Evolutionary conservation across 192 early-diverging fungal genomes (phyloP).

Genomic region (Kappamyces sp.): DNA sequence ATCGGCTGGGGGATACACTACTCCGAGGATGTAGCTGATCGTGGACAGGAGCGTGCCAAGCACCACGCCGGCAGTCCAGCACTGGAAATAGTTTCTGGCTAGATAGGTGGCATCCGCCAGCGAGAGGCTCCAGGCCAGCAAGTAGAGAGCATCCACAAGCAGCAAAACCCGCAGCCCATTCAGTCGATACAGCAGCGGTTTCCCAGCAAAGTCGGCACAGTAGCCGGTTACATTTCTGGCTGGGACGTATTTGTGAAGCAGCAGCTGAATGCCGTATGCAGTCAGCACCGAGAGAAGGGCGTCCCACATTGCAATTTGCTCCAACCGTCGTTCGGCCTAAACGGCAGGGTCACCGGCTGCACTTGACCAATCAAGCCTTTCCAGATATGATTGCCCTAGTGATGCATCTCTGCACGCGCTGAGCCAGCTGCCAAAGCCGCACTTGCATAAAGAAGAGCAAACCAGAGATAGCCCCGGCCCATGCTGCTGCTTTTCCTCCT

Average conservation of each 20-base stretch:
- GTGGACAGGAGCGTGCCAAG: background rate
- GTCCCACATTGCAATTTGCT: no score
- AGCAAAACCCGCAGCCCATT: background rate
- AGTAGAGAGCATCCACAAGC: background rate
- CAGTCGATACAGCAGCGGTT: background rate
- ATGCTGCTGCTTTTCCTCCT: no score
- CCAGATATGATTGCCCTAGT: no score
- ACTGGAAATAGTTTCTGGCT: background rate
- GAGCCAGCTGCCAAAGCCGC: no score
- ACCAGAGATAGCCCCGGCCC: no score
- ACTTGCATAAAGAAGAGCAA: no score
- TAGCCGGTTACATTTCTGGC: background rate
- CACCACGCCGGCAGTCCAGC: background rate
- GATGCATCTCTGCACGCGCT: no score
- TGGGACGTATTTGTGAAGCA: background rate
- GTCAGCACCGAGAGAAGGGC: background rate
- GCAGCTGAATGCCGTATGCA: background rate
- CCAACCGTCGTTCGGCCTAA: no score
- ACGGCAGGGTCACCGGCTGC: no score
- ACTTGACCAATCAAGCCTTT: no score
- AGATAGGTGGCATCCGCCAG: background rate
- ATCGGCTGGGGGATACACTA: conserved; percentile 7
- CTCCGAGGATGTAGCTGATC: background rate
- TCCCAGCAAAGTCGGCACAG: background rate
- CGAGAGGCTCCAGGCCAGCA: background rate